phyloP scores from a whole-genome alignment of 108 stramenopile species.

The Cyclotella distinguenda region DNA sequence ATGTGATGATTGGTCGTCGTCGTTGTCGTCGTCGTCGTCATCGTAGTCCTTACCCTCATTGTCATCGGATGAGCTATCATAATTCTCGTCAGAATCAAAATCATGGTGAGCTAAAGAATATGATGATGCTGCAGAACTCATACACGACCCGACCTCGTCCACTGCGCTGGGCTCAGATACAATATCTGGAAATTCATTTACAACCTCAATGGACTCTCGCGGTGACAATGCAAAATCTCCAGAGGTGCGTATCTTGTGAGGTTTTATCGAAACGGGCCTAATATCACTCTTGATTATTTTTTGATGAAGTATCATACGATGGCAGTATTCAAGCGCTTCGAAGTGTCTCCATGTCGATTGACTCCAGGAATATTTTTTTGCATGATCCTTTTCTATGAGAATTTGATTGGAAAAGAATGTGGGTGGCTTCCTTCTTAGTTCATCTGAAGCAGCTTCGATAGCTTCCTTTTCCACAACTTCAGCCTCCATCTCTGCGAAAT shows the following conservation, averaged over 20 bases:
- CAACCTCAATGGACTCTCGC: slow-evolving; percentile 27
- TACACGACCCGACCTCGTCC: no score
- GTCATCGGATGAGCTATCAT: slow-evolving; percentile 6
- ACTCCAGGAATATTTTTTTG: neutral
- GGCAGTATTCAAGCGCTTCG: slow-evolving; percentile 35
- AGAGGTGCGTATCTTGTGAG: neutral
- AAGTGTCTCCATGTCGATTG: slow-evolving; percentile 30
- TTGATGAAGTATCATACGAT: slow-evolving; percentile 23
- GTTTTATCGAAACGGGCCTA: slow-evolving; percentile 20
- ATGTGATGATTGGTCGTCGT: slow-evolving; percentile 8
- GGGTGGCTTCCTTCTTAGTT: slow-evolving; percentile 27
- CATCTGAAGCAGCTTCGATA: slow-evolving; percentile 8
- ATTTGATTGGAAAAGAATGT: slow-evolving; percentile 26
- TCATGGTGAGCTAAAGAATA: slow-evolving; percentile 10
- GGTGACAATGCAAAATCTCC: slow-evolving; percentile 8
- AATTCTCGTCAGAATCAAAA: slow-evolving; percentile 1
- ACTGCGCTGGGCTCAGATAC: no score
- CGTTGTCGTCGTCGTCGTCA: neutral
- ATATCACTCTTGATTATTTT: neutral
- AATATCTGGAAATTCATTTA: slow-evolving; percentile 25
- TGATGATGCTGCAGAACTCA: neutral
- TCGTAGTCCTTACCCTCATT: neutral
- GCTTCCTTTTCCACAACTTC: slow-evolving; percentile 11
- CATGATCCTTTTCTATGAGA: neutral
- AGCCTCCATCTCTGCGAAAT: slow-evolving; percentile 14